Base-by-base conservation (phyloP, 495 filamentous ascomycete genomes). In the Tuber magnatum region DNA sequence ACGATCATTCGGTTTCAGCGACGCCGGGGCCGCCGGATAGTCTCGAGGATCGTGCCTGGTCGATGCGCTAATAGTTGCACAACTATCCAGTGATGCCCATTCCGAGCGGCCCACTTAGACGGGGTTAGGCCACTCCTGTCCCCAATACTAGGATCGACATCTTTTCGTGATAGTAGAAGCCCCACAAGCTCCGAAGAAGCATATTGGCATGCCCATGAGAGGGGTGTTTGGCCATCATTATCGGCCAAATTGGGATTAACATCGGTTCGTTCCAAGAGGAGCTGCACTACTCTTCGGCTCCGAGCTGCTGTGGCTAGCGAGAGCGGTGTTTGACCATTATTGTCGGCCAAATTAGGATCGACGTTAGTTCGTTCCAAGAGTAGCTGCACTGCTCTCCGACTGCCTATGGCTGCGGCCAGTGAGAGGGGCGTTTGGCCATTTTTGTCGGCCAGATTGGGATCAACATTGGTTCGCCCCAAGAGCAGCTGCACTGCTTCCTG, bases 321-420 rank as follows among this genome's bases (percentile, higher is more conserved):
- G 20, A 79, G 76, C 24, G 77, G 77, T 41, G 77, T 77, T 42
- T 4, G n/a, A 9, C 61, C 74, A 51, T 78, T 20, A 0, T 38
- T 42, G 24, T 83, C 76, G 44, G 51, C 73, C 38, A 70, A 32
- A 46, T 83, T 69, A 10, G 74, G 61, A 69, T 81, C 65, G 20
- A 74, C 75, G 22, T 71, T 69, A 1, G 68, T 46, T 61, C 70
- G 68, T 9, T 78, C 73, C 18, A 83, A 75, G 24, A 83, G 76
- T 39, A 81, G 24, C 72, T 76, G 71, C 38, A 84, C 80, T 22
- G 79, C 75, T 40, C 46, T 69, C 68, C n/a, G n/a, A 70, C 72
- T 70, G 7, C 81, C 81, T 10, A 70, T 70, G 38, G 0, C 16
- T 43, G 75, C 74, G 69, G 81, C 81, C 0, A 9, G 7, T 7